phyloP scores from a whole-genome alignment of 208 protist species.

The Trypanosoma theileri region DNA sequence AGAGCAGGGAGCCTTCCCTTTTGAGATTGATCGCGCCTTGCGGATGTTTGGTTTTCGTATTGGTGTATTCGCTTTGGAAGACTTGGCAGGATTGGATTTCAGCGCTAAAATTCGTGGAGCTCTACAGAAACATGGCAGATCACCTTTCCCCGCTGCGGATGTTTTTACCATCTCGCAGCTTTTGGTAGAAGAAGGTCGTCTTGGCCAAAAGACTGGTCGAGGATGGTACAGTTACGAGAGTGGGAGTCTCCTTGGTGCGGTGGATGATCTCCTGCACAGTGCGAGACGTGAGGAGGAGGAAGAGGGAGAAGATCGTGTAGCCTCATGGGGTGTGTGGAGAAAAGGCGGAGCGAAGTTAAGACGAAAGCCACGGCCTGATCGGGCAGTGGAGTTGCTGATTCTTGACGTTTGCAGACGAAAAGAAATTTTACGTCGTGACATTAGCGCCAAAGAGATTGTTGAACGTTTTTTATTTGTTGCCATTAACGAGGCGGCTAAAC shows the following conservation, averaged over 20 bases:
- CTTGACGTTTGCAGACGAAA: slow-evolving; percentile 53
- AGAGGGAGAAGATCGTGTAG: neutral
- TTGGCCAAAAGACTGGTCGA: slow-evolving; percentile 71
- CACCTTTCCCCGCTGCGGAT: slow-evolving; percentile 32
- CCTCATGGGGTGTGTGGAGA: slow-evolving; percentile 2
- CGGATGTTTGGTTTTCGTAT: slow-evolving; percentile 65
- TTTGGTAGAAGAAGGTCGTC: slow-evolving; percentile 45
- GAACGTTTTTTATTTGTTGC: slow-evolving; percentile 85
- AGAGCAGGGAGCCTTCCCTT: slow-evolving; percentile 77
- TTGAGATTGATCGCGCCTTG: slow-evolving; percentile 77
- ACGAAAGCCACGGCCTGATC: slow-evolving; percentile 41
- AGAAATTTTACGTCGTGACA: slow-evolving; percentile 55
- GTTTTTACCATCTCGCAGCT: slow-evolving; percentile 51
- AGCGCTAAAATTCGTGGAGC: slow-evolving; percentile 9
- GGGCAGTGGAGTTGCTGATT: slow-evolving; percentile 52
- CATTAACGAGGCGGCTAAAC: slow-evolving; percentile 88
- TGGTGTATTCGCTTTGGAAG: slow-evolving; percentile 81
- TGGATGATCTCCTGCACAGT: neutral
- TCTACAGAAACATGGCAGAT: slow-evolving; percentile 1
- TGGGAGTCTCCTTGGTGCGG: too few species aligned
- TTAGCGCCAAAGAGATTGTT: slow-evolving; percentile 81
- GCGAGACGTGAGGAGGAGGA: neutral
- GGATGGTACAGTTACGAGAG: slow-evolving; percentile 79
- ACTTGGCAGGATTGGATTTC: slow-evolving; percentile 85
- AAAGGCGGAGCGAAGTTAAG: slow-evolving; percentile 7